Evolutionary conservation across 352 stramenopile species (phyloP), one percentile per base, ranked within the genome.

Genomic region (Globisporangium recalcitrans): DNA sequence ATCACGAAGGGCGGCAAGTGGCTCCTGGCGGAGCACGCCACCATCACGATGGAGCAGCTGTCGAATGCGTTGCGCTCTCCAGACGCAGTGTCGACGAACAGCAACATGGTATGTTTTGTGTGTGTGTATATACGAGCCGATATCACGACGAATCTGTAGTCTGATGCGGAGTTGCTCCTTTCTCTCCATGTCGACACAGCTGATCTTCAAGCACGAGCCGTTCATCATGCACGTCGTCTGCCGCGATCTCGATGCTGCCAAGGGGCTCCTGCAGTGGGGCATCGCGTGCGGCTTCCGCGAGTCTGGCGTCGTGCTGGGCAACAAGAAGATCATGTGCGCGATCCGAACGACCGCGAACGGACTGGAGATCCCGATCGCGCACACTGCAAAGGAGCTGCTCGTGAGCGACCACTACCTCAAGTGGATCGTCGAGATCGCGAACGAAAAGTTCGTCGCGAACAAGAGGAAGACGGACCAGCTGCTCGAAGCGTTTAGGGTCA

Each of bases 141-240:
- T 19, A 14, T 9, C 19, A 19, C 21, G 11, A 3, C 26, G 27
- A 7, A 26, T 7, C 7, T 31, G 16, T 13, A n/a, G 6, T 14
- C 56, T 29, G 13, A 26, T 49, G 47, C 38, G 21, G 38, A 1
- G 7, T 22, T 46, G 16, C 38, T 44, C 14, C 16, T 42, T 3
- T 44, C 42, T 36, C 40, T 29, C 13, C 19, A 14, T 13, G 56
- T 8, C 0, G 0, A 31, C 5, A 31, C 26, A 88, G 72, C 70
- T 93, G 64, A 80, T 95, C 42, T 90, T 97, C 68, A 97, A 97
- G 68, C 79, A 93, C 62, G 90, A 97, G 51, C 90, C 90, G 56
- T 95, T 97, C 64, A 95, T 97, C 59, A 91, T 98, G 80, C 90
- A 98, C 74, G 85, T 97, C 4, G 74, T 91, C 34, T 97, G 89